Evolutionary conservation across 2,329 filamentous ascomycete species (phyloP), one percentile per base, ranked within the genome.

Genomic region (Fusarium buxicola): DNA sequence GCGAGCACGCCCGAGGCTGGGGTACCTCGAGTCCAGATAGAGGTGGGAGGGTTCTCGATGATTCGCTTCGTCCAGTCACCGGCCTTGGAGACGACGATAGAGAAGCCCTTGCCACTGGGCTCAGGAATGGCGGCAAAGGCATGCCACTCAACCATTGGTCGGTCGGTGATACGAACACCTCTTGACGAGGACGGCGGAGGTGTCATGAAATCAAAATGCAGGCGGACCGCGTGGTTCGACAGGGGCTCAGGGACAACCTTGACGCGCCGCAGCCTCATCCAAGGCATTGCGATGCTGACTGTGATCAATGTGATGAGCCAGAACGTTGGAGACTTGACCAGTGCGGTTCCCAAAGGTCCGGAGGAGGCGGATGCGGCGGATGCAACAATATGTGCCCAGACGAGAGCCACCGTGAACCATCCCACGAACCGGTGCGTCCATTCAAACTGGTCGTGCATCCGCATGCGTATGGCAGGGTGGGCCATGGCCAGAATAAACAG

Each of bases 91-190:
- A 91, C 80, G 12, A 91, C 76, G 18, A 88, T 78, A 0, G 86
- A 89, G 75, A 88, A 91, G 10, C 83, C 86, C 27, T 75, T 74
- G 0, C 63, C 63, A 9, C 34, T 58, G 1, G 83, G 79, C 59
- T 86, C 82, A 1, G 88, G 86, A 48, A 92, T 89, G 0, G 86
- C 86, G 25, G 89, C 89, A 68, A 92, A 92, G 1, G 85, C 82
- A 72, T 92, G 89, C 80, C 87, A 90, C 74, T 92, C 89, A 8
- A 80, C 77, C 35, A 90, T 75, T 0, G 88, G 88, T 6, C 80
- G 79, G 47, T 85, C 81, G 8, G 87, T 82, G n/a, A 91, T 77
- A 18, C 86, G 83, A 28, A 81, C 77, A 7, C 63, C 66, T 2
- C 58, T 35, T 0, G 62, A 65, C 1, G 63, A 60, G 27, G 63